Base-by-base conservation (phyloP, 1,284 basidiomycete species). In the Pseudozyma pruni region DNA sequence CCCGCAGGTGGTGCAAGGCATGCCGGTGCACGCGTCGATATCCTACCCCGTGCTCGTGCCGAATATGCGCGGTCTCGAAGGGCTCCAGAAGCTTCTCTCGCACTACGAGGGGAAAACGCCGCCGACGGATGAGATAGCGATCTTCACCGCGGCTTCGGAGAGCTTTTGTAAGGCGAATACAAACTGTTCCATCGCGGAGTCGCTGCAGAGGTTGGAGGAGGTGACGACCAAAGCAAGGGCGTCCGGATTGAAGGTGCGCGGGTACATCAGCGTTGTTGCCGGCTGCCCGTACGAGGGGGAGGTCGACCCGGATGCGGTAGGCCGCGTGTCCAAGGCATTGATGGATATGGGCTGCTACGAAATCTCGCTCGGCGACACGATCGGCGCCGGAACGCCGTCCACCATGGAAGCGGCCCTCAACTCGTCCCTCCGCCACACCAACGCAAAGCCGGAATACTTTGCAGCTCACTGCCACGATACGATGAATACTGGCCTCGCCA, bases 311-410 rank as follows among this genome's bases (percentile, higher is more conserved):
- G 83, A 84, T 38, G 84, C 84, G 17, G 93, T 94, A 7, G 86
- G 89, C 40, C 87, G 89, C 19, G 88, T 96, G 11, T 85, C 91
- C 0, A 87, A 87, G 63, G 88, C 87, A 67, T 83, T 98, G 23
- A 73, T 89, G 5, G 88, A 93, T 57, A 94, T 96, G 90, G 94
- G 94, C 0, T 95, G 93, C 80, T 96, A 95, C 83, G 92, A 98
- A 81, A 88, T 97, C 46, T 91, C 90, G 67, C 84, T 97, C 29
- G 93, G 93, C 0, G 94, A 98, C 83, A 98, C 94, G 1, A 91
- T 93, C 2, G 94, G 94, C 0, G 88, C 88, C 29, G 94, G 91
- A 1, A 91, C 90, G 42, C 92, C 93, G 0, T 83, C 85, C 16
- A 87, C 87, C 20, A 87, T 94, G 53, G 81, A 85, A 16, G 84